Evolutionary conservation across 2,329 filamentous ascomycete species (phyloP).

Genomic region (Aspergillus udagawae): DNA sequence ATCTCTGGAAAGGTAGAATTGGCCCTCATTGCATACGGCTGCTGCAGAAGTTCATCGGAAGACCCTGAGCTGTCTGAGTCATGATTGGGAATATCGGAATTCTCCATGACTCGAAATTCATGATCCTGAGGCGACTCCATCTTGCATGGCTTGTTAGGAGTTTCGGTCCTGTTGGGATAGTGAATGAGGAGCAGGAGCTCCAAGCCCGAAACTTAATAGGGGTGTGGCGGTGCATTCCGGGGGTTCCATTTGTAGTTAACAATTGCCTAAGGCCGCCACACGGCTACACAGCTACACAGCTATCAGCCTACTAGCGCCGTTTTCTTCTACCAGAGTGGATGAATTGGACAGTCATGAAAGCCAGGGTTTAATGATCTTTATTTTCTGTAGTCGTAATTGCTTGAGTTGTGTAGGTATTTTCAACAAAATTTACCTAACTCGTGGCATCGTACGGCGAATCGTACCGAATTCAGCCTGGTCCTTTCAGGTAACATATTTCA

Average conservation of each 20-base stretch:
- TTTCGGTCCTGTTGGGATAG: slow-evolving; percentile 13
- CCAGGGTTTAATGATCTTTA: neutral
- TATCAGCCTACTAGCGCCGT: neutral
- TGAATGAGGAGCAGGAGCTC: slow-evolving; percentile 9
- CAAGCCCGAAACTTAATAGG: slow-evolving; percentile 18
- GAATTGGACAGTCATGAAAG: neutral
- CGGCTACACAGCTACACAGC: neutral
- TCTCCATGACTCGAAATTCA: slow-evolving; percentile 39
- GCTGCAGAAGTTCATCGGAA: slow-evolving; percentile 38
- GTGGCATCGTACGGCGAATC: too few relatives aligned
- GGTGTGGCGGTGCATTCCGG: slow-evolving; percentile 24
- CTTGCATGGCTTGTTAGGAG: neutral
- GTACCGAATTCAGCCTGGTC: too few relatives aligned
- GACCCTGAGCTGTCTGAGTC: slow-evolving; percentile 42
- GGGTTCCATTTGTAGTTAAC: neutral
- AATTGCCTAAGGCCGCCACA: neutral
- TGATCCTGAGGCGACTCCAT: slow-evolving; percentile 19
- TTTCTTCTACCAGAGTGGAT: neutral
- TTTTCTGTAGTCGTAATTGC: neutral
- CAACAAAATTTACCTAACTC: too few relatives aligned
- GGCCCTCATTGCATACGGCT: slow-evolving; percentile 29
- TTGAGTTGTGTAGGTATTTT: too few relatives aligned
- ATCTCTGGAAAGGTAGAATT: slow-evolving; percentile 29
- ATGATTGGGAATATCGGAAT: slow-evolving; percentile 36
- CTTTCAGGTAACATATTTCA: too few relatives aligned